Conservation (phyloP, 176 grass and related monocot genomes). For the Lolium rigidum region DNA sequence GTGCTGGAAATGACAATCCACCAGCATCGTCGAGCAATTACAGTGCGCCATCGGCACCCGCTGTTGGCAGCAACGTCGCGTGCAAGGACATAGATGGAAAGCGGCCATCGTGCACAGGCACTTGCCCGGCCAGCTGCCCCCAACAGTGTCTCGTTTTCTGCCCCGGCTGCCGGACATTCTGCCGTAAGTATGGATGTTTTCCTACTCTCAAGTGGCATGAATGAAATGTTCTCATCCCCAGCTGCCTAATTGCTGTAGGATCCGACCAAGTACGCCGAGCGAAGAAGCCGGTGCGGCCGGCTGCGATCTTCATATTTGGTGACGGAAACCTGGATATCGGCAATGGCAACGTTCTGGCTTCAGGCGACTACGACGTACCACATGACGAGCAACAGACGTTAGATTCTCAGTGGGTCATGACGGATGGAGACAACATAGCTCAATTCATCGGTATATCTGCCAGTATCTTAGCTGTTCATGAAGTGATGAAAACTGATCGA, state of each 20-base stretch:
- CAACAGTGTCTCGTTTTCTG: background rate
- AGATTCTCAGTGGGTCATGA: background rate
- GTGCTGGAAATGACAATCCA: background rate
- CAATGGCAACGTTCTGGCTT: background rate
- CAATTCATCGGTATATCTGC: background rate
- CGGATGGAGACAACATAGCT: background rate
- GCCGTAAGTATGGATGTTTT: background rate
- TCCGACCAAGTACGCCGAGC: background rate
- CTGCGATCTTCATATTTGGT: background rate
- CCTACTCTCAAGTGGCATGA: background rate
- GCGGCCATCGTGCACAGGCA: background rate
- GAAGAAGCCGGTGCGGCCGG: background rate
- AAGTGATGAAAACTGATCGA: background rate
- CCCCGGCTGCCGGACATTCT: background rate
- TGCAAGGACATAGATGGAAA: background rate
- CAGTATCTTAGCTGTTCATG: background rate
- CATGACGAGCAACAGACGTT: background rate
- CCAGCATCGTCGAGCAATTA: background rate
- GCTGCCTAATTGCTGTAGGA: background rate
- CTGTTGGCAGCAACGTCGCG: background rate
- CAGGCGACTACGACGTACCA: background rate
- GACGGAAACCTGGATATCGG: background rate
- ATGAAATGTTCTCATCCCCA: background rate
- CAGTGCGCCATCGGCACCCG: background rate
- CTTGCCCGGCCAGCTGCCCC: background rate